A percentile compares a stretch with the other conserved stretches of the same genome.
Evolutionary conservation across 768 basidiomycete genomes (phyloP).

Genomic region (Gymnopilus junonius): DNA sequence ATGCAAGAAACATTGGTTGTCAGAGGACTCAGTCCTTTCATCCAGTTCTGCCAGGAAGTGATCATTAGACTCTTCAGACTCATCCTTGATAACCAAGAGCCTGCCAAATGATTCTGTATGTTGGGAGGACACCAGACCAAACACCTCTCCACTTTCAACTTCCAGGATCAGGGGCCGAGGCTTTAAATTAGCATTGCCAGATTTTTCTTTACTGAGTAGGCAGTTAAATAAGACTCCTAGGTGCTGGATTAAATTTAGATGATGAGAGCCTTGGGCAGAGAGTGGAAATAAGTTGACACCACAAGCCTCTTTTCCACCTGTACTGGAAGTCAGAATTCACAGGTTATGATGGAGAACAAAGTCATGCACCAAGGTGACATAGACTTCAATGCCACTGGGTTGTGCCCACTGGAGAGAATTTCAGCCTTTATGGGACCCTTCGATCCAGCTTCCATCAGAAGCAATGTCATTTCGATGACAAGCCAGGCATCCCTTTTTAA

Average conservation of each 20-base stretch:
- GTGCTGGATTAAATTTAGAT: not conserved
- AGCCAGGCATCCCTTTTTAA: not conserved
- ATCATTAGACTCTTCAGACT: not conserved
- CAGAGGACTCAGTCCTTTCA: not conserved
- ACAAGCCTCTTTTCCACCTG: too few species aligned
- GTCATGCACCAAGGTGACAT: not conserved
- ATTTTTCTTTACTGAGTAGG: not conserved
- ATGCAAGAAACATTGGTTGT: too few species aligned
- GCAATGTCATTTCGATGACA: not conserved
- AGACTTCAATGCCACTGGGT: conserved; percentile 1
- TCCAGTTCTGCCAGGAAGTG: not conserved
- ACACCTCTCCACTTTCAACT: not conserved
- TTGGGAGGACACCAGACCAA: not conserved
- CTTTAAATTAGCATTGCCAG: not conserved
- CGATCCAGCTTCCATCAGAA: not conserved
- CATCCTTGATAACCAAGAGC: not conserved
- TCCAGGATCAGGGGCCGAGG: not conserved
- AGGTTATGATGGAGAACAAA: not conserved
- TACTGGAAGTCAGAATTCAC: too few species aligned
- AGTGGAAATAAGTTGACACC: not conserved
- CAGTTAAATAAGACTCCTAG: not conserved
- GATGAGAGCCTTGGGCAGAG: not conserved
- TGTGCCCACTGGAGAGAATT: conserved; percentile 4
- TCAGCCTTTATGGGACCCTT: conserved; percentile 3
- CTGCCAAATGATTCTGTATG: not conserved